Conservation (phyloP, 805 yeast genomes). For the Nakazawaea holstii region DNA sequence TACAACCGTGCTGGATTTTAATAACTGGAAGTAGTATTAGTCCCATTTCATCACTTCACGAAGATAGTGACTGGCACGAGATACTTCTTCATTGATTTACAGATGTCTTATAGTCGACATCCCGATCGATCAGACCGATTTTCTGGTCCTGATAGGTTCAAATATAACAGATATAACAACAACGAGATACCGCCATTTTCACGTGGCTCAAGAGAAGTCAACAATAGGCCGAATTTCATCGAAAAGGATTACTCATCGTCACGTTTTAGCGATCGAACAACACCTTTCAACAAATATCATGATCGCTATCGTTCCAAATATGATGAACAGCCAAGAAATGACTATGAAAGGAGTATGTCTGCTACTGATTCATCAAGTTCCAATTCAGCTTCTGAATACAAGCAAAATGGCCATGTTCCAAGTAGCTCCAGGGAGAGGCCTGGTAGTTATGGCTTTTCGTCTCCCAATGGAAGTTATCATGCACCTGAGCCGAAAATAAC, state of each 20-base stretch:
- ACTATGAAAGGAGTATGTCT: not conserved
- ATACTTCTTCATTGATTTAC: too few species aligned
- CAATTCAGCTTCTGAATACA: not conserved
- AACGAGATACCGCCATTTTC: not conserved
- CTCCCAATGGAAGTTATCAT: too few species aligned
- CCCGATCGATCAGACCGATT: not conserved
- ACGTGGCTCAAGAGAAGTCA: not conserved
- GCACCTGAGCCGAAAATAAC: not conserved
- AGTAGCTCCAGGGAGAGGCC: too few species aligned
- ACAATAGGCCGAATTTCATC: too few species aligned
- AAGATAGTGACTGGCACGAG: not conserved
- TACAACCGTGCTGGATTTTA: too few species aligned
- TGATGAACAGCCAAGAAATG: not conserved
- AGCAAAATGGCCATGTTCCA: too few species aligned
- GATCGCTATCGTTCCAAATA: not conserved
- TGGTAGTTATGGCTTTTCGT: too few species aligned
- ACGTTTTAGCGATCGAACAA: not conserved
- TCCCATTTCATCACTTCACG: too few species aligned
- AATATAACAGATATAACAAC: not conserved
- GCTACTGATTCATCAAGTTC: not conserved
- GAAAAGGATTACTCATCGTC: not conserved
- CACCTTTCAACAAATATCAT: not conserved
- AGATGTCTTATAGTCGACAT: constrained; percentile 4
- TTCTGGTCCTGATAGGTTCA: not conserved
- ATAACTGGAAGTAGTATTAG: too few species aligned